A percentile compares a stretch with the other conserved stretches of the same genome.
phyloP scores from a whole-genome alignment of 2,329 filamentous ascomycete genomes.

The Aspergillus fischeri region DNA sequence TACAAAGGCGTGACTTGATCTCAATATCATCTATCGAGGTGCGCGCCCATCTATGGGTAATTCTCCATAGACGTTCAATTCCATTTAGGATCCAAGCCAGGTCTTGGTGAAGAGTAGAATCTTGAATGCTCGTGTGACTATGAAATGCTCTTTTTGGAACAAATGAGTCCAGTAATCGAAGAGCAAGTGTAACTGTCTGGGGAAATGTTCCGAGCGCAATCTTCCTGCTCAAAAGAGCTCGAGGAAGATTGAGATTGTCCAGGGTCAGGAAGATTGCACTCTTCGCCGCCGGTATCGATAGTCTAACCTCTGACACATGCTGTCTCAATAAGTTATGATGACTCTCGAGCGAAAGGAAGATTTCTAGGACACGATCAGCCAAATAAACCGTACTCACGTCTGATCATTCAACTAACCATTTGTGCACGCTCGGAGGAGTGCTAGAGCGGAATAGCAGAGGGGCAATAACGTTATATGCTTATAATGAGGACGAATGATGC shows the following conservation, averaged over 20 bases:
- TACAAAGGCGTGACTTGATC: slow-evolving; percentile 17
- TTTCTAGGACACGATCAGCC: slow-evolving; percentile 36
- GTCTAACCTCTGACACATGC: slow-evolving; percentile 4
- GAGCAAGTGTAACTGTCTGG: slow-evolving; percentile 21
- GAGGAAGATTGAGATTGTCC: slow-evolving; percentile 29
- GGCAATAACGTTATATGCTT: slow-evolving; percentile 28
- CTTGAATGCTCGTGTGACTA: slow-evolving; percentile 12
- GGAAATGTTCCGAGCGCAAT: slow-evolving; percentile 25
- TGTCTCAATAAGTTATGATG: slow-evolving; percentile 14
- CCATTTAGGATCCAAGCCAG: slow-evolving; percentile 31
- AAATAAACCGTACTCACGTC: background rate
- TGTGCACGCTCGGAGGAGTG: slow-evolving; percentile 32
- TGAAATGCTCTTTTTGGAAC: slow-evolving; percentile 11
- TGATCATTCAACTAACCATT: slow-evolving; percentile 31
- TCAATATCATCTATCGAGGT: slow-evolving; percentile 10
- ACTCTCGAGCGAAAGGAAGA: slow-evolving; percentile 41
- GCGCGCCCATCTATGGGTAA: slow-evolving; percentile 26
- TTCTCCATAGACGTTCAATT: slow-evolving; percentile 31
- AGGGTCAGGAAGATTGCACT: slow-evolving; percentile 27
- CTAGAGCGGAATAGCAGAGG: slow-evolving; percentile 26
- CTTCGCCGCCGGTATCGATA: slow-evolving; percentile 24
- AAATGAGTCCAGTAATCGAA: slow-evolving; percentile 30
- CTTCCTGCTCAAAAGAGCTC: slow-evolving; percentile 22
- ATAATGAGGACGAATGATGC: slow-evolving; percentile 29
- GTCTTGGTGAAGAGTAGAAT: slow-evolving; percentile 27